Evolutionary conservation across 1,284 basidiomycete species (phyloP), one percentile per base, ranked within the genome.

Genomic region (Cyathus olla): DNA sequence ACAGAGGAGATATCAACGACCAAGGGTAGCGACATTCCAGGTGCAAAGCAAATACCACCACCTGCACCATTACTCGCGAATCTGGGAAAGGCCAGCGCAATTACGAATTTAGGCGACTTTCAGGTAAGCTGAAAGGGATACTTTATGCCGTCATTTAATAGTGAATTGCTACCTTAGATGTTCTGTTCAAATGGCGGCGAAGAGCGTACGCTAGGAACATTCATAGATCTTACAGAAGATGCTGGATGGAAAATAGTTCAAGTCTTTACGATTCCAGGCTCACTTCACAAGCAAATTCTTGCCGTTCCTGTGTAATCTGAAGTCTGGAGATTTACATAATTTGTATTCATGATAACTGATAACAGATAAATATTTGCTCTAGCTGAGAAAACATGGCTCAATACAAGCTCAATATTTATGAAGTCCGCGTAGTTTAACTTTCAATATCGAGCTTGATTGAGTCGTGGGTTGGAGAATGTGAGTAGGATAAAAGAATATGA

Each of bases 221-320:
- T 61, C 27, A 53, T 64, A 13, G 52, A 67, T 19, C 56, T 69
- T 31, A 31, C 51, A 2, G 50, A 55, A 24, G 51, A 28, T 40
- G 51, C 60, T 37, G 67, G 65, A 19, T 69, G 67, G 67, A 63
- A 62, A 49, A 60, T 68, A 50, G 59, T 60, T 22, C 46, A 57
- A 52, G 55, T 68, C 22, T 56, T 64, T 53, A 56, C 47, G 21
- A 55, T 66, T 55, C 62, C 66, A 13, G 66, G 66, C 40, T 59
- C 62, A 3, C 35, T 59, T 40, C 52, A 50, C 42, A 59, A 62
- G 27, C 64, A 67, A 27, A 64, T 67, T 57, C 27, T 64, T 42
- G 64, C 61, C 27, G 50, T 66, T 56, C 64, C 64, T 8, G 47
- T 19, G 22, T 49, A 42, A 17, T 35, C n/a, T n/a, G n/a, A n/a